Evolutionary conservation across 2,329 filamentous ascomycete genomes (phyloP).

Genomic region (Aspergillus piperis): DNA sequence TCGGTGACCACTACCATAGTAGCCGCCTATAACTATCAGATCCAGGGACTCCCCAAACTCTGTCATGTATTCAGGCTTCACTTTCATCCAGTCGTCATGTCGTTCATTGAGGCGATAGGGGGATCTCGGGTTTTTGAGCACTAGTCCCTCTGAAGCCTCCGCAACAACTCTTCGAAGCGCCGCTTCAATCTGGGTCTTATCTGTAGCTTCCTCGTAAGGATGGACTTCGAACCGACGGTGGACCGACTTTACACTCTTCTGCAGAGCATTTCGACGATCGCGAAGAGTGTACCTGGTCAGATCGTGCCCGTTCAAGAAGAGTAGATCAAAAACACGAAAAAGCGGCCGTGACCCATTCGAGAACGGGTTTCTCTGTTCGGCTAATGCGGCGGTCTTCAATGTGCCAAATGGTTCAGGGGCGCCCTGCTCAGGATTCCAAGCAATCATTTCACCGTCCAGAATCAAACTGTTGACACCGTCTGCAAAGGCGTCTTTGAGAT

Average conservation of each 20-base stretch:
- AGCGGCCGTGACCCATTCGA: conserved; percentile 69
- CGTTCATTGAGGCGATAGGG: conserved; percentile 84
- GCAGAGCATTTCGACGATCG: conserved; percentile 75
- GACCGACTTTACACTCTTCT: conserved; percentile 68
- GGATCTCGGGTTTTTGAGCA: conserved; percentile 89
- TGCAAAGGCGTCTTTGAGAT: conserved; percentile 75
- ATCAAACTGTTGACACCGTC: conserved; percentile 81
- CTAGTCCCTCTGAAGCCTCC: conserved; percentile 83
- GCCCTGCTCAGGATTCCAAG: conserved; percentile 86
- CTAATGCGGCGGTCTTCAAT: conserved; percentile 84
- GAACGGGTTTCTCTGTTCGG: conserved; percentile 73
- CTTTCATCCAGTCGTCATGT: conserved; percentile 96
- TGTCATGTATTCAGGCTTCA: conserved; percentile 97
- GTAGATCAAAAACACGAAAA: conserved; percentile 85
- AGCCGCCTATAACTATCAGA: conserved; percentile 84
- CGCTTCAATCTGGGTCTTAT: conserved; percentile 73
- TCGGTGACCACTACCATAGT: conserved; percentile 83
- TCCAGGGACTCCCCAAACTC: conserved; percentile 94
- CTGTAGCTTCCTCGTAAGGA: conserved; percentile 65
- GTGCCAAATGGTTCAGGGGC: conserved; percentile 88
- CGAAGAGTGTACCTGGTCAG: conserved; percentile 80
- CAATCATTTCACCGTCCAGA: conserved; percentile 97
- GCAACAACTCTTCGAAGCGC: conserved; percentile 80
- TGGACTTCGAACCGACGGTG: conserved; percentile 83
- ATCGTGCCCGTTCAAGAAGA: conserved; percentile 79